These are phyloP conservation scores for Aspergillus sclerotiicarbonarius DNA, from an alignment of 495 filamentous ascomycete genomes.

Conservation along the genomic window DNA sequence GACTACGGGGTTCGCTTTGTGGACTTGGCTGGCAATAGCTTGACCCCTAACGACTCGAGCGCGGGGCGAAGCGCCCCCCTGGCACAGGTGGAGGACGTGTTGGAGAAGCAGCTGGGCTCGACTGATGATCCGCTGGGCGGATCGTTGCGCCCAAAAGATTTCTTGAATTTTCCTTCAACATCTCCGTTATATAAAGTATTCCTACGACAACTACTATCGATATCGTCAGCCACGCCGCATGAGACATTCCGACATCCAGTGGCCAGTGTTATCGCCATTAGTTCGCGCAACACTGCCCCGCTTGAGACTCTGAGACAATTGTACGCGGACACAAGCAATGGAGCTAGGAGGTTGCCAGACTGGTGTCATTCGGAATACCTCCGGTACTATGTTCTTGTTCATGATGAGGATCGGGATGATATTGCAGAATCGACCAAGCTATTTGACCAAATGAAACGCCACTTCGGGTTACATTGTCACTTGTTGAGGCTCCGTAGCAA, in stretches of 20 bases:
- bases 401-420: slow-evolving; percentile 93
- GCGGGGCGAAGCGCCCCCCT: slow-evolving; percentile 31
- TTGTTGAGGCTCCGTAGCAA: slow-evolving; percentile 79
- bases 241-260: slow-evolving; percentile 95
- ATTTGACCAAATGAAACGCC: slow-evolving; percentile 97
- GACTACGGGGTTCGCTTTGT: slow-evolving; percentile 89
- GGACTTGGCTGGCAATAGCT: slow-evolving; percentile 38
- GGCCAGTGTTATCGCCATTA: slow-evolving; percentile 93
- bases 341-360: slow-evolving; percentile 63
- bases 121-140: slow-evolving; percentile 31
- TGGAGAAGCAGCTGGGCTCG: slow-evolving; percentile 46
- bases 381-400: slow-evolving; percentile 94
- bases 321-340: slow-evolving; percentile 72
- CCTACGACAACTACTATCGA: slow-evolving; percentile 77
- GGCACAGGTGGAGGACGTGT: slow-evolving; percentile 58
- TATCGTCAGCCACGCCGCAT: slow-evolving; percentile 70
- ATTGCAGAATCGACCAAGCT: slow-evolving; percentile 82
- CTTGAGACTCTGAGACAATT: slow-evolving; percentile 81
- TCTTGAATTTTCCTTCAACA: slow-evolving; percentile 31
- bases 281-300: slow-evolving; percentile 74
- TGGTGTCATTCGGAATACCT: slow-evolving; percentile 90
- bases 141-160: slow-evolving; percentile 36
- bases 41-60: slow-evolving; percentile 19
- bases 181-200: slow-evolving; percentile 78
- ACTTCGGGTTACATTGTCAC: slow-evolving; percentile 94